Percentiles rank a stretch among this genome's conserved stretches.
Evolutionary conservation across 2,329 filamentous ascomycete species (phyloP).

Genomic region (Rhinocladiella mackenziei): DNA sequence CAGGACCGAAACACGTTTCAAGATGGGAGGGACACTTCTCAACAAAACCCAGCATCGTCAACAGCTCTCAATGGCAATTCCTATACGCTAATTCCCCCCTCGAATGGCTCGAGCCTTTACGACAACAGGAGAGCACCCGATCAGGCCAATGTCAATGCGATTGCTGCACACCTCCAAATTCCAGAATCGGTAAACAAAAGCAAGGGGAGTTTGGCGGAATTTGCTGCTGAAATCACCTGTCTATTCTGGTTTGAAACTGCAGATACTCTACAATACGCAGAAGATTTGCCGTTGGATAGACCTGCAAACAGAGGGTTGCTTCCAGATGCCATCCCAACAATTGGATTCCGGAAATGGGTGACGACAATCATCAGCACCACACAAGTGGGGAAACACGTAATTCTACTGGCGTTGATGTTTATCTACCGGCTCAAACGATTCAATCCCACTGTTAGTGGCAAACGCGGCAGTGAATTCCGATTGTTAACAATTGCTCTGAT

Average conservation of each 20-base stretch:
- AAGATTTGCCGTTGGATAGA: constrained; percentile 47
- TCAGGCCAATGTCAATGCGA: constrained; percentile 33
- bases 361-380: constrained; percentile 86
- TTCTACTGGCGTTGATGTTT: constrained; percentile 83
- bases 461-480: constrained; percentile 87
- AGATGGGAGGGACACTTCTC: constrained; percentile 2
- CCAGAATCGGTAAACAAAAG: constrained; percentile 70
- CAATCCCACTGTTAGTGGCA: constrained; percentile 84
- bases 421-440: constrained; percentile 88
- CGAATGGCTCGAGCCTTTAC: constrained; percentile 6
- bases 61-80: constrained; percentile 5
- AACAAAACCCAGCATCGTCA: constrained; percentile 4
- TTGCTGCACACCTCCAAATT: constrained; percentile 59
- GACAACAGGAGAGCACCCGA: constrained; percentile 8
- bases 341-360: constrained; percentile 90
- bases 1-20: constrained; percentile 3
- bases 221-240: constrained; percentile 88
- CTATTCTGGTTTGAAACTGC: constrained; percentile 96
- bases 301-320: constrained; percentile 54
- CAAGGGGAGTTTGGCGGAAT: constrained; percentile 73
- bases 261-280: constrained; percentile 70
- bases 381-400: constrained; percentile 93
- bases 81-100: constrained; percentile 8
- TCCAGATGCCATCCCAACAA: constrained; percentile 68
- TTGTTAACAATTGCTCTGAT: constrained; percentile 92